These are phyloP conservation scores for Pythium dissotocum DNA, from an alignment of 352 stramenopile species.

Conservation along the genomic window DNA sequence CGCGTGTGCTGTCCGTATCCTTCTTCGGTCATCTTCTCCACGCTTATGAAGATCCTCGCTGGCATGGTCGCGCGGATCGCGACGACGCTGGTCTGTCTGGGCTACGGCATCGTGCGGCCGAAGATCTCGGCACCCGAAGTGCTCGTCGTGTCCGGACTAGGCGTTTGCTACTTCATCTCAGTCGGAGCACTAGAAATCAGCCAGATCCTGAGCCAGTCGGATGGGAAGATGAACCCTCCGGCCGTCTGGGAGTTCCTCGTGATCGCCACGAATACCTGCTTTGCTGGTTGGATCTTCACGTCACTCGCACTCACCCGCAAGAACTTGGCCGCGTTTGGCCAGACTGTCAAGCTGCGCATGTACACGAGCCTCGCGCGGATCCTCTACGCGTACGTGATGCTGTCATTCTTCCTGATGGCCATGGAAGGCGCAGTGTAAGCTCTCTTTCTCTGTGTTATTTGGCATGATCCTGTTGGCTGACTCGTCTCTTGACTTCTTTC, in stretches of 20 bases:
- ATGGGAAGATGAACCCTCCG: conserved; percentile 61
- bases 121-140: conserved; percentile 74
- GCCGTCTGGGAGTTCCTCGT: conserved; percentile 79
- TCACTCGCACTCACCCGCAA: conserved; percentile 76
- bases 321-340: conserved; percentile 77
- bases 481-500: neutral
- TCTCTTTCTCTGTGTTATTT: neutral
- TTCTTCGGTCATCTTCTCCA: conserved; percentile 65
- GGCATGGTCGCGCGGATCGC: conserved; percentile 76
- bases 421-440: conserved; percentile 81
- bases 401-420: conserved; percentile 76
- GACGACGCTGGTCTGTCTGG: conserved; percentile 77
- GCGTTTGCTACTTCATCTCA: conserved; percentile 81
- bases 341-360: conserved; percentile 80
- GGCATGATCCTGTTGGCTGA: neutral
- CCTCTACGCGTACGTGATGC: conserved; percentile 57
- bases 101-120: conserved; percentile 79
- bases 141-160: conserved; percentile 72
- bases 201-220: conserved; percentile 76
- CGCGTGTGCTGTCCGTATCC: conserved; percentile 81
- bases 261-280: conserved; percentile 77
- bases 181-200: conserved; percentile 77
- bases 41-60: conserved; percentile 65
- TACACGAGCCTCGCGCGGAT: conserved; percentile 64
- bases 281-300: conserved; percentile 85